These are phyloP conservation scores for Penium margaritaceum DNA, from an alignment of 139 green algal species.

Conservation along the genomic window DNA sequence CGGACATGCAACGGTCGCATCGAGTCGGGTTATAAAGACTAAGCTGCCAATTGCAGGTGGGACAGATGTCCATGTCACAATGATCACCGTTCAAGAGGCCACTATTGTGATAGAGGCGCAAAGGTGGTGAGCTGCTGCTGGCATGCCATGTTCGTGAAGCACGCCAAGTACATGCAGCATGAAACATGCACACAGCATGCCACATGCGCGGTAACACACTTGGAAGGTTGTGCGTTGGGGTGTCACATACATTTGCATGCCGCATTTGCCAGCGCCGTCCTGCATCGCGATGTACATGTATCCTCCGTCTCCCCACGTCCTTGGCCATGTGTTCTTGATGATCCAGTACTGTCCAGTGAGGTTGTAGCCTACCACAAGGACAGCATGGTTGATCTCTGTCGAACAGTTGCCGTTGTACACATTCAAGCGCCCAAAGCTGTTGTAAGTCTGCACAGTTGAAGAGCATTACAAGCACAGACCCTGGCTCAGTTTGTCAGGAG, in stretches of 20 bases:
- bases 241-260: conserved; percentile 52
- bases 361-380: conserved; percentile 56
- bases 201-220: too few species aligned
- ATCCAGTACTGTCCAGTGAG: conserved; percentile 68
- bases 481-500: too few species aligned
- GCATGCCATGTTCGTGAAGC: too few species aligned
- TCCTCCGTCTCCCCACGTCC: conserved; percentile 73
- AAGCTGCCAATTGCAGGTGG: neutral
- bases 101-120: too few species aligned
- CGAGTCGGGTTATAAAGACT: too few species aligned
- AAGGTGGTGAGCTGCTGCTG: too few species aligned
- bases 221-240: too few species aligned
- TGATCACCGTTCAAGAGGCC: too few species aligned
- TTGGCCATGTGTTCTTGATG: conserved; percentile 90
- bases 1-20: neutral
- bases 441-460: conserved; percentile 57
- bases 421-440: conserved; percentile 39
- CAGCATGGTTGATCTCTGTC: conserved; percentile 19
- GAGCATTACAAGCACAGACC: conserved; percentile 72
- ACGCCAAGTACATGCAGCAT: too few species aligned
- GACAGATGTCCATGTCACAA: too few species aligned
- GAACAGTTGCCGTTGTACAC: conserved; percentile 39
- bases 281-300: conserved; percentile 72
- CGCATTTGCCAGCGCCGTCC: conserved; percentile 67
- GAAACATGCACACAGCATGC: too few species aligned